Conservation (phyloP, 1,284 basidiomycete species). For the Apiotrichum sp. region DNA sequence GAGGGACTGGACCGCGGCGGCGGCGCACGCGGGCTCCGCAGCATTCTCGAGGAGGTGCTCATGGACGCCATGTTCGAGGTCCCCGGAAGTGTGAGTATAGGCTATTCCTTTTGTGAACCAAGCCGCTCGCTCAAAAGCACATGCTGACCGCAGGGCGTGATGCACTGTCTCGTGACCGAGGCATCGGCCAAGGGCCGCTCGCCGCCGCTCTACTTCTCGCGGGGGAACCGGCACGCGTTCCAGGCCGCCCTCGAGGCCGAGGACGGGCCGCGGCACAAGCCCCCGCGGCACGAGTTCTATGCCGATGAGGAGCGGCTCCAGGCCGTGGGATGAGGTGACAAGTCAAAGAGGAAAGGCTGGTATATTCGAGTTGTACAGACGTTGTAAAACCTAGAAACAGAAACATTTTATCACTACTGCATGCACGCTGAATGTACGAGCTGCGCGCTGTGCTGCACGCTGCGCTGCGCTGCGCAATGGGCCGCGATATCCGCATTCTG, state of each 20-base stretch:
- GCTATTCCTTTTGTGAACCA: no score
- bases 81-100: constrained; percentile 64
- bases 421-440: no score
- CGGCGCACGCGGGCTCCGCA: constrained; percentile 79
- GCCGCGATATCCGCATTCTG: no score
- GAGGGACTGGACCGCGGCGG: constrained; percentile 73
- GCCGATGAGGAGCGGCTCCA: constrained; percentile 13
- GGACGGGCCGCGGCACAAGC: constrained; percentile 44
- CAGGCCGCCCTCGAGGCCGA: constrained; percentile 56
- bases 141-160: constrained; percentile 50
- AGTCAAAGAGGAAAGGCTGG: no score
- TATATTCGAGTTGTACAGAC: no score
- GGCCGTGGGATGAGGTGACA: constrained; percentile 11
- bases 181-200: constrained; percentile 53
- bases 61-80: constrained; percentile 83
- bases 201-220: constrained; percentile 57
- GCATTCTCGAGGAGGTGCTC: constrained; percentile 82
- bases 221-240: constrained; percentile 55
- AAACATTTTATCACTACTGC: no score
- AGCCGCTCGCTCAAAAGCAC: no score
- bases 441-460: no score
- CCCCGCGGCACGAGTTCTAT: constrained; percentile 4
- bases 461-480: no score
- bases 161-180: constrained; percentile 59
- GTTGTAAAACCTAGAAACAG: no score